Percentiles rank a stretch among this genome's conserved stretches.
Evolutionary conservation across 2,329 filamentous ascomycete species (phyloP).

Genomic region (Penicillium sp.): DNA sequence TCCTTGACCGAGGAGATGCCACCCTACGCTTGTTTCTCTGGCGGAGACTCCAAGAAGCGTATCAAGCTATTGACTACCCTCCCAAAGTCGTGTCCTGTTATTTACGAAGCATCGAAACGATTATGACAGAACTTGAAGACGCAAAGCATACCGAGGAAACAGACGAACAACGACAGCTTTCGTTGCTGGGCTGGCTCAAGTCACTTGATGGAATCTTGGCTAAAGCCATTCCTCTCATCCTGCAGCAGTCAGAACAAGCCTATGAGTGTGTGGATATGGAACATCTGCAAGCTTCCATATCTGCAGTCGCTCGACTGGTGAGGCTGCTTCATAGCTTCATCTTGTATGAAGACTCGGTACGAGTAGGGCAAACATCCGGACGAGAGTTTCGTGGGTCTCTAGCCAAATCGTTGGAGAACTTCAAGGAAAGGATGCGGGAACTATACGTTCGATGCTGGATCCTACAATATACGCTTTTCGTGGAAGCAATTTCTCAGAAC

Average conservation of each 20-base stretch:
- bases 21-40: conserved; percentile 84
- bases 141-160: conserved; percentile 56
- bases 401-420: conserved; percentile 42
- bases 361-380: conserved; percentile 67
- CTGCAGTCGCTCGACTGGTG: conserved; percentile 67
- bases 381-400: conserved; percentile 55
- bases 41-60: conserved; percentile 87
- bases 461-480: conserved; percentile 76
- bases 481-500: conserved; percentile 70
- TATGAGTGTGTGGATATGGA: conserved; percentile 83
- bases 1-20: conserved; percentile 76
- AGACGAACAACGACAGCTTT: conserved; percentile 63
- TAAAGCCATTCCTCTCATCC: conserved; percentile 65
- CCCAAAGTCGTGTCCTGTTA: conserved; percentile 88
- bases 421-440: conserved; percentile 73
- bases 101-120: conserved; percentile 79
- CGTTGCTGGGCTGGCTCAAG: conserved; percentile 73
- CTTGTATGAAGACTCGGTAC: conserved; percentile 81
- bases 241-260: conserved; percentile 62
- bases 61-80: conserved; percentile 76
- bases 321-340: conserved; percentile 76
- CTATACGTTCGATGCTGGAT: conserved; percentile 88
- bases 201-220: conserved; percentile 74
- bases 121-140: conserved; percentile 68
- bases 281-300: conserved; percentile 71